Evolutionary conservation across 805 yeast genomes (phyloP), one percentile per base, ranked within the genome.

Genomic region (Ogataea ramenticola): DNA sequence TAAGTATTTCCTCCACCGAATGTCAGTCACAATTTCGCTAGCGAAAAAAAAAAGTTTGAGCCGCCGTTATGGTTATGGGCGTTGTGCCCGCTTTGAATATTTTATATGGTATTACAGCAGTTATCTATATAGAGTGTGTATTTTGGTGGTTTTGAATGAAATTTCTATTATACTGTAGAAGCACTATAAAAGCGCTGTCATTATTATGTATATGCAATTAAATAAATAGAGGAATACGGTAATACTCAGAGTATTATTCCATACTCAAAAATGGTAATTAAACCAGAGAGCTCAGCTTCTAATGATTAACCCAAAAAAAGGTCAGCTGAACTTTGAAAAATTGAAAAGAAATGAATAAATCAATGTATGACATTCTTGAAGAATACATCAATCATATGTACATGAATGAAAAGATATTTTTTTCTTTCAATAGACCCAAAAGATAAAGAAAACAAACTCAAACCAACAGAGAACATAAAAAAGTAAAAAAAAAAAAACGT

Each of bases 121-220:
- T 7, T 24, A 10, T 6, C 27, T 24, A 24, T 24, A 24, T 24
- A 24, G 10, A 24, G 10, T 24, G 27, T 7, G 6, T 24, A 7
- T 7, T n/a, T 20, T 16, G 20, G 20, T 32, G 4, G 9, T 16
- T 16, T 16, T 32, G 4, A n/a, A 32, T 32, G 35, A 32, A 19
- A 32, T 6, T 17, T 32, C 21, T 32, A 17, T 32, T 32, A 32
- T n/a, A 32, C 35, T 32, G n/a, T 32, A 32, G 4, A 32, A 10
- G 27, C 10, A 24, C 27, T 10, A 10, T 24, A 10, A 11, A 34
- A 16, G n/a, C 12, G 19, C 29, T 10, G 15, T 22, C n/a, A n/a
- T n/a, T n/a, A n/a, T n/a, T n/a, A n/a, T n/a, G n/a, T n/a, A n/a
- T 22, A 36, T 36, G 29, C 39, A 36, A 36, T 22, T 36, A 36